Evolutionary conservation across 441 rosid species (phyloP).

Genomic region (Bruguiera hainesii): DNA sequence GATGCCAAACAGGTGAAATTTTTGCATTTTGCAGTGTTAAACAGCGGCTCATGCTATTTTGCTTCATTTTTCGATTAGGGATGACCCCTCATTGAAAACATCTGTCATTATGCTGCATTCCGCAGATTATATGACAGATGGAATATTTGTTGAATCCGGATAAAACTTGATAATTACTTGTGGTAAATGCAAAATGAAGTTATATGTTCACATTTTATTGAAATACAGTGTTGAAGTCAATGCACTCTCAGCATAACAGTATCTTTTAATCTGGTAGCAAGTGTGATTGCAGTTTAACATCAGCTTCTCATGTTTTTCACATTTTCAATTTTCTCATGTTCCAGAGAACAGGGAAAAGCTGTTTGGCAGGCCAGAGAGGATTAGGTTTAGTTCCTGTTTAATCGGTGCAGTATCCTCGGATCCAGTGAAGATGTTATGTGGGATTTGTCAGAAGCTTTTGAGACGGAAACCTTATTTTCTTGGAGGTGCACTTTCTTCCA

Average conservation of each 20-base stretch:
- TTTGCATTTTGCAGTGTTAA: neutral
- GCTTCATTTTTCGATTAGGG: neutral
- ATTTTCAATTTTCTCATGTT: neutral
- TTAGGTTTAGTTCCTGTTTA: constrained; percentile 34
- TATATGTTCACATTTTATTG: too few species aligned
- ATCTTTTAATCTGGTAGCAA: too few species aligned
- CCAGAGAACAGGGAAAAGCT: constrained; percentile 26
- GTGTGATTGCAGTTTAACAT: neutral
- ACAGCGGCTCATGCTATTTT: neutral
- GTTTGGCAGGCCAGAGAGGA: constrained; percentile 42
- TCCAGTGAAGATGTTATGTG: constrained; percentile 41
- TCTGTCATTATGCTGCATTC: neutral
- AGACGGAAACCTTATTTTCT: constrained; percentile 41
- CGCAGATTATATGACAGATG: too few species aligned
- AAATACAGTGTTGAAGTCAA: too few species aligned
- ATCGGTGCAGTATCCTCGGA: constrained; percentile 31
- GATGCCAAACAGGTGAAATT: neutral
- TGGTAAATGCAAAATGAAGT: too few species aligned
- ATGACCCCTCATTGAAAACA: neutral
- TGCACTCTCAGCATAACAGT: too few species aligned
- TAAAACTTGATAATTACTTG: too few species aligned
- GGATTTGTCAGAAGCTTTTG: constrained; percentile 49
- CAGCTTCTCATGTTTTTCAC: neutral
- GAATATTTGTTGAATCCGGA: too few species aligned
- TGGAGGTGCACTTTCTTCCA: constrained; percentile 31